Percentiles rank a stretch among this genome's conserved stretches.
Conservation (phyloP, 2,329 filamentous ascomycete species). For the Ambrosiella cleistominuta region DNA sequence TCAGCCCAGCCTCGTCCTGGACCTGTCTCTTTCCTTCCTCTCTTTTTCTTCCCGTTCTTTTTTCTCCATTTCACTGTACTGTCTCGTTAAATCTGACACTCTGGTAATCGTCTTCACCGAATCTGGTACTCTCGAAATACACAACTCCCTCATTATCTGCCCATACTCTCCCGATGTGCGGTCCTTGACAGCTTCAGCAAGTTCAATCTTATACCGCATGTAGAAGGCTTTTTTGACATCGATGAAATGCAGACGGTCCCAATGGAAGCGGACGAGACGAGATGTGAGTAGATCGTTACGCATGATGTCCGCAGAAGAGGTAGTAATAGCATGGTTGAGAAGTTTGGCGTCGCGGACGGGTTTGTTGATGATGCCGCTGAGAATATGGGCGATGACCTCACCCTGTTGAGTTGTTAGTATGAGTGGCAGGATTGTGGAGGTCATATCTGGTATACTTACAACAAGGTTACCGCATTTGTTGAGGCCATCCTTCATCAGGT, state of each 20-base stretch:
- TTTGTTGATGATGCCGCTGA: slow-evolving; percentile 92
- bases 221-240: slow-evolving; percentile 65
- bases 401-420: slow-evolving; percentile 38
- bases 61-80: slow-evolving; percentile 9
- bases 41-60: not conserved
- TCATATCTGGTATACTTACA: slow-evolving; percentile 37
- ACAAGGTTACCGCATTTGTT: slow-evolving; percentile 83
- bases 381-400: slow-evolving; percentile 82
- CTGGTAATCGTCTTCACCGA: slow-evolving; percentile 36
- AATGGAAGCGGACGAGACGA: slow-evolving; percentile 74
- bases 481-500: slow-evolving; percentile 77
- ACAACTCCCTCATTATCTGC: slow-evolving; percentile 55
- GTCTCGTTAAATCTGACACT: slow-evolving; percentile 16
- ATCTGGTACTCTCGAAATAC: slow-evolving; percentile 42
- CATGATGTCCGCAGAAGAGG: slow-evolving; percentile 50
- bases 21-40: not conserved
- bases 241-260: slow-evolving; percentile 71
- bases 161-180: slow-evolving; percentile 63
- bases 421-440: slow-evolving; percentile 11
- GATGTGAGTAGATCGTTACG: slow-evolving; percentile 78
- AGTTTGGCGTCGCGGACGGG: slow-evolving; percentile 85
- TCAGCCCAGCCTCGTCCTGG: not conserved
- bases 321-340: slow-evolving; percentile 72
- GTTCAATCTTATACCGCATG: slow-evolving; percentile 53
- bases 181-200: slow-evolving; percentile 64